These are phyloP conservation scores for Narthecium ossifragum DNA, from an alignment of 106 monocot species.

Conservation along the genomic window DNA sequence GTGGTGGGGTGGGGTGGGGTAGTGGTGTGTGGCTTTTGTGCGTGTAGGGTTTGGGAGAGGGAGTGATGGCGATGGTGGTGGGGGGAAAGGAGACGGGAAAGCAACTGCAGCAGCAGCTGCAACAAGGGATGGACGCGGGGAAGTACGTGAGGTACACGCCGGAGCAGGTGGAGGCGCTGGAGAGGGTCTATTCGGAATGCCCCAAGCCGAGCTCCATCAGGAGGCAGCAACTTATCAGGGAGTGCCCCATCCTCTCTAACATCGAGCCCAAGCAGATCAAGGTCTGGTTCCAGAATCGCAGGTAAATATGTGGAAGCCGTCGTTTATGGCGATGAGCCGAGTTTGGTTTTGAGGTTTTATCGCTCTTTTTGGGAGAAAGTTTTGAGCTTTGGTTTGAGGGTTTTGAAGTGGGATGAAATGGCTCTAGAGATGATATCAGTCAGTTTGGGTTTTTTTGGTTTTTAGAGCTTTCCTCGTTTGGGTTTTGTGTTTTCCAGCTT, in stretches of 20 bases:
- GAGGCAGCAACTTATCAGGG: constrained; percentile 83
- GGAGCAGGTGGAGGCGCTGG: constrained; percentile 96
- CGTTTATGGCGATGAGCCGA: too few relatives aligned
- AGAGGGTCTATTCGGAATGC: constrained; percentile 88
- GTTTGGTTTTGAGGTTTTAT: too few relatives aligned
- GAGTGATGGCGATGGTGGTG: constrained; percentile 43
- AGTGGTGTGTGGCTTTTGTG: background rate
- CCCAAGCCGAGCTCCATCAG: constrained; percentile 85
- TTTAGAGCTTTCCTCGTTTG: too few relatives aligned
- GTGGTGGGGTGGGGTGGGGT: background rate
- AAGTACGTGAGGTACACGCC: constrained; percentile 97
- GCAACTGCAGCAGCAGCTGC: too few relatives aligned
- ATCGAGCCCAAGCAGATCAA: constrained; percentile 98
- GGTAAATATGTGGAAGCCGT: too few relatives aligned
- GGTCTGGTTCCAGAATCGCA: constrained; percentile 96
- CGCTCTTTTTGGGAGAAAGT: too few relatives aligned
- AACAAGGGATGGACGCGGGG: constrained; percentile 49
- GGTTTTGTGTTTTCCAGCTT: too few relatives aligned
- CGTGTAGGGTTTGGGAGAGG: background rate
- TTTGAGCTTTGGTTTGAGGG: too few relatives aligned
- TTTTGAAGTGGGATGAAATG: too few relatives aligned
- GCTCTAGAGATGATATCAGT: too few relatives aligned
- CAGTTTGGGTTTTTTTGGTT: too few relatives aligned
- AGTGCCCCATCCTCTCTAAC: constrained; percentile 78
- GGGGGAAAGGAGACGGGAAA: constrained; percentile 16